Evolutionary conservation across 1,284 basidiomycete species (phyloP), one percentile per base, ranked within the genome.

Genomic region (Cryptococcus amylolentus): DNA sequence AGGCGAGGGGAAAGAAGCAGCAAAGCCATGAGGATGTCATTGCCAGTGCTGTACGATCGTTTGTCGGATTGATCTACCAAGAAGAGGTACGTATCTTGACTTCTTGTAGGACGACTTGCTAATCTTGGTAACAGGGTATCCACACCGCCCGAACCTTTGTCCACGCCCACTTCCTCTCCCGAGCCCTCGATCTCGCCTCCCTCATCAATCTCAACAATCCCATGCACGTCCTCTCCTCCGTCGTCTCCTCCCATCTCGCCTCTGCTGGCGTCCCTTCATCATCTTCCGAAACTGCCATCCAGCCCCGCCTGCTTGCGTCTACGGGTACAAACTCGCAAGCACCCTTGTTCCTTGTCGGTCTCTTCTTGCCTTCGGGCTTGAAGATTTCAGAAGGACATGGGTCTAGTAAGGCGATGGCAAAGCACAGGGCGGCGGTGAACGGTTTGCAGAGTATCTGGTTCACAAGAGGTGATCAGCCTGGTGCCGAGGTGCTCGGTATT

Each of bases 311-410:
- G 60, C 79, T 99, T 54, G 91, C 89, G 66, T 95, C 98, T 76
- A 92, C 92, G 0, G 95, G 95, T 70, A 85, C 91, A 48, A 84
- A 86, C 62, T 89, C 89, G 3, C 89, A 90, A 66, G 87, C 89
- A 7, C 93, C 95, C 0, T 83, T 96, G 41, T 98, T 91, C 74
- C 89, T 97, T 14, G 88, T 97, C 10, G 95, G 93, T 23, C 88
- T 96, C 49, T 98, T 85, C 76, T 89, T 89, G n/a, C 88, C 88
- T 7, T 84, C 84, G 20, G 88, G 89, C 62, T 66, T 80, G 28
- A 86, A 97, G 78, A 83, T 99, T 3, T 92, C 95, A 13, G 94
- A 99, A 79, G 94, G 93, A 8, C 92, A 92, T 70, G 96, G 96
- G 48, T 89, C 86, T 66, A 92, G 89, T 16, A 80, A 97, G 56